phyloP scores from a whole-genome alignment of 2,329 filamentous ascomycete genomes.

The Zasmidium cellare region DNA sequence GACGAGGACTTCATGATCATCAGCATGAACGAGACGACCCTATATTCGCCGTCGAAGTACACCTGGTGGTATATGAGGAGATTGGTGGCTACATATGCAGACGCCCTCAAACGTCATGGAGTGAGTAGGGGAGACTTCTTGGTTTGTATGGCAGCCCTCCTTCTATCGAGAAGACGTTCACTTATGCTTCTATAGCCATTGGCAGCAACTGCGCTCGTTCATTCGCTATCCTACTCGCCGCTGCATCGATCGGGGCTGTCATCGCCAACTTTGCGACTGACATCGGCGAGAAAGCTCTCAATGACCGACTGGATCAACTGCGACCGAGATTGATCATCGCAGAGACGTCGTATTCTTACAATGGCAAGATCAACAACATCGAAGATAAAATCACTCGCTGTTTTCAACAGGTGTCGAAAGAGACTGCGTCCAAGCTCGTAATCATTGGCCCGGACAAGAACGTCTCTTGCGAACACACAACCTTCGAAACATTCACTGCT shows the following conservation, averaged over 20 bases:
- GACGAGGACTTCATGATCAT: slow-evolving; percentile 14
- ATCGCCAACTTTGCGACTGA: slow-evolving; percentile 16
- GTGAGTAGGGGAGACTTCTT: slow-evolving; percentile 6
- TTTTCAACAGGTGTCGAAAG: not conserved
- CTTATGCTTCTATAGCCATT: not conserved
- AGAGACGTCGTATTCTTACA: slow-evolving; percentile 14
- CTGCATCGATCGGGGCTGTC: slow-evolving; percentile 7
- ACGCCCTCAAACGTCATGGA: slow-evolving; percentile 6
- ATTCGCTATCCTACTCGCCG: slow-evolving; percentile 7
- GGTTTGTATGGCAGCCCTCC: not conserved
- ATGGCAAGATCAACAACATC: slow-evolving; percentile 14
- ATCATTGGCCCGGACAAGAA: slow-evolving; percentile 5
- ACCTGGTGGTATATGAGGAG: slow-evolving; percentile 9
- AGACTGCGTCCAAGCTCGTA: slow-evolving; percentile 2
- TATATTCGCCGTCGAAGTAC: slow-evolving; percentile 10
- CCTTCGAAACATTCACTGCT: slow-evolving; percentile 1
- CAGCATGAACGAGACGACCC: slow-evolving; percentile 9
- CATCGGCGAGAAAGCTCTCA: slow-evolving; percentile 14
- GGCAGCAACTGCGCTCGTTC: slow-evolving; percentile 11
- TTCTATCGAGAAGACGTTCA: too few species aligned
- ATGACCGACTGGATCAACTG: slow-evolving; percentile 16
- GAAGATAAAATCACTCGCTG: slow-evolving; percentile 7
- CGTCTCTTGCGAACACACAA: slow-evolving; percentile 1
- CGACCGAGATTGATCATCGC: slow-evolving; percentile 26
- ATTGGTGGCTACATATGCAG: slow-evolving; percentile 7